A percentile compares a stretch with the other conserved stretches of the same genome.
phyloP scores from a whole-genome alignment of 2,329 filamentous ascomycete genomes.

The Clonostachys byssicola region DNA sequence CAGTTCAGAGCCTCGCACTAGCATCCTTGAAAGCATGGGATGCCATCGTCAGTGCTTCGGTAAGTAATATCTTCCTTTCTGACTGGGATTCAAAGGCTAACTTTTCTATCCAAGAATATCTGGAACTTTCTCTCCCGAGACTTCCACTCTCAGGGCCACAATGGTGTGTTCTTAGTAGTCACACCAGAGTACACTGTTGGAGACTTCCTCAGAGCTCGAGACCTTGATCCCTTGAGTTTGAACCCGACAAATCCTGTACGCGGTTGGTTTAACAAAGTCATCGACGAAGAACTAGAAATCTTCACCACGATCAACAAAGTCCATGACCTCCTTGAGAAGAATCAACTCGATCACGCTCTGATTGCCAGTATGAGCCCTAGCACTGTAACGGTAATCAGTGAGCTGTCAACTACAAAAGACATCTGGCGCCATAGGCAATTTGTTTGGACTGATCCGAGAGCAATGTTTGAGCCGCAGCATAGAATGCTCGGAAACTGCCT shows the following conservation, averaged over 20 bases:
- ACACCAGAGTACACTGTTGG: constrained; percentile 4
- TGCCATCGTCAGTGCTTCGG: neutral
- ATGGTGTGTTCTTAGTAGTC: constrained; percentile 1
- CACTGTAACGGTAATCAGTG: neutral
- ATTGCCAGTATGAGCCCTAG: too few species aligned
- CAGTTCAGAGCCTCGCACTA: neutral
- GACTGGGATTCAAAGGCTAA: neutral
- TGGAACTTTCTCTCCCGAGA: neutral
- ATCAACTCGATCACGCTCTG: too few species aligned
- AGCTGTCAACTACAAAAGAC: neutral
- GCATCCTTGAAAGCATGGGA: constrained; percentile 1
- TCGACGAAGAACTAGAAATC: neutral
- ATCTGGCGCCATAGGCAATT: neutral
- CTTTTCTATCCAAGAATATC: constrained; percentile 1
- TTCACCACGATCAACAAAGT: neutral
- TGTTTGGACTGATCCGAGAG: neutral
- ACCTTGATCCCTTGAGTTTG: neutral
- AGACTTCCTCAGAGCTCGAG: neutral
- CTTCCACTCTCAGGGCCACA: neutral
- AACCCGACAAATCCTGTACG: neutral
- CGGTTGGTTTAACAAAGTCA: neutral
- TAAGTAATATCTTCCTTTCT: neutral
- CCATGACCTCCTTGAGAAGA: too few species aligned
- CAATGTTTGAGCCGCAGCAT: neutral
- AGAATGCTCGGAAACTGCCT: neutral